Conservation (phyloP, 495 filamentous ascomycete species). For the Penicillium manginii region DNA sequence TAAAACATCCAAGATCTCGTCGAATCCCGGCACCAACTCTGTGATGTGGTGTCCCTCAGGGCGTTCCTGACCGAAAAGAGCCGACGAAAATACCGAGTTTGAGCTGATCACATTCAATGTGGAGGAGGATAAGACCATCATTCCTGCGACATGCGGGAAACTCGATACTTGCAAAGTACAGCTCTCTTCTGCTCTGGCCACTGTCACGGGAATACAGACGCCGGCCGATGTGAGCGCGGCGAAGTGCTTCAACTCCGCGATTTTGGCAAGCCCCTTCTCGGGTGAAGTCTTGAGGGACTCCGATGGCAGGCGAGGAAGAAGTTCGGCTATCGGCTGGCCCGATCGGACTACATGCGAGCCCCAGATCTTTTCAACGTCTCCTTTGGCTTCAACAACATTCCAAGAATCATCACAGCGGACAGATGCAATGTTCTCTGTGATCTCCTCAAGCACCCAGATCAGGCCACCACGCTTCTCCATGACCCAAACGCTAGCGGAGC, state of each 20-base stretch:
- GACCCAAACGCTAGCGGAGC: constrained; percentile 94
- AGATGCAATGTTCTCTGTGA: constrained; percentile 86
- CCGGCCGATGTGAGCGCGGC: constrained; percentile 74
- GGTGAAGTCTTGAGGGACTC: constrained; percentile 63
- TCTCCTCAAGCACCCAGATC: constrained; percentile 98
- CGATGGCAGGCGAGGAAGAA: constrained; percentile 82
- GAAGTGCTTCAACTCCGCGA: constrained; percentile 73
- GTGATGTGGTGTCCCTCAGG: constrained; percentile 80
- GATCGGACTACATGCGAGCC: constrained; percentile 65
- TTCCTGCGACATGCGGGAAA: constrained; percentile 96
- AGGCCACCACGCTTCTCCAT: constrained; percentile 93
- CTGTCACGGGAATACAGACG: constrained; percentile 76
- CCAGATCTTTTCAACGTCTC: constrained; percentile 78
- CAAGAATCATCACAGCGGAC: constrained; percentile 75
- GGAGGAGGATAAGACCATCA: constrained; percentile 82
- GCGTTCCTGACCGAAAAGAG: constrained; percentile 84
- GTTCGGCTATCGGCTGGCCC: constrained; percentile 71
- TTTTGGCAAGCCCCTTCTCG: constrained; percentile 70
- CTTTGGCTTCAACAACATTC: constrained; percentile 65
- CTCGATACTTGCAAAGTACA: constrained; percentile 80
- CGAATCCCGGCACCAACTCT: constrained; percentile 84
- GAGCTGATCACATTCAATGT: constrained; percentile 83
- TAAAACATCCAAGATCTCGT: constrained; percentile 76
- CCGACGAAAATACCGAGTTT: constrained; percentile 91
- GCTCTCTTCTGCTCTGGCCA: constrained; percentile 68